Evolutionary conservation across 441 rosid species (phyloP).

Genomic region (Theobroma grandiflorum): DNA sequence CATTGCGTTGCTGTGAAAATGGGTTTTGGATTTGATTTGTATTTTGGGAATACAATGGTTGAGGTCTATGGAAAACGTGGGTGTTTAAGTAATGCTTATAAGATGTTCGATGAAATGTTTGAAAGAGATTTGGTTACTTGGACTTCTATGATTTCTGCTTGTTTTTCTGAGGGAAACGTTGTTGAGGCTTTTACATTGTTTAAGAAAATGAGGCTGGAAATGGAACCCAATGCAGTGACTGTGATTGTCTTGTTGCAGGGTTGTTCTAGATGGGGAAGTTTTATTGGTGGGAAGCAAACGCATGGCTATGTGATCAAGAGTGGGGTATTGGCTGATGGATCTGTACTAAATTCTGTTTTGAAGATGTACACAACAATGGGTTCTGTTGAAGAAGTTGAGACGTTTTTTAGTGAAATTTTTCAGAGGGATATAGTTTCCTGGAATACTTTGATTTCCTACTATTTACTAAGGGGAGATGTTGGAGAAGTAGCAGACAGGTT

Average conservation of each 20-base stretch:
- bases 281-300: slow-evolving; percentile 23
- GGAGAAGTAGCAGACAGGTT: slow-evolving; percentile 18
- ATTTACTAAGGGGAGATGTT: slow-evolving; percentile 20
- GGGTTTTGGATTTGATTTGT: slow-evolving; percentile 44
- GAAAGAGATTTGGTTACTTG: slow-evolving; percentile 48
- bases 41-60: slow-evolving; percentile 47
- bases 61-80: slow-evolving; percentile 37
- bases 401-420: slow-evolving; percentile 20
- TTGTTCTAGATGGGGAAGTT: slow-evolving; percentile 28
- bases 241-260: slow-evolving; percentile 34
- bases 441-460: slow-evolving; percentile 36
- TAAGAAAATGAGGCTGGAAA: slow-evolving; percentile 37
- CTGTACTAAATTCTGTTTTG: slow-evolving; percentile 42
- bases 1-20: slow-evolving; percentile 44
- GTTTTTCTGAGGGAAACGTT: slow-evolving; percentile 33
- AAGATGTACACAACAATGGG: slow-evolving; percentile 33
- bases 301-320: slow-evolving; percentile 32
- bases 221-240: slow-evolving; percentile 35
- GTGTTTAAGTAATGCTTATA: slow-evolving; percentile 19
- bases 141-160: slow-evolving; percentile 44
- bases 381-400: slow-evolving; percentile 30
- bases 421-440: slow-evolving; percentile 28
- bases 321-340: slow-evolving; percentile 26
- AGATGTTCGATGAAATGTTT: slow-evolving; percentile 43
- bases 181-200: slow-evolving; percentile 34